Base-by-base conservation (phyloP, 805 yeast genomes). In the Isabelozyma gotoi region DNA sequence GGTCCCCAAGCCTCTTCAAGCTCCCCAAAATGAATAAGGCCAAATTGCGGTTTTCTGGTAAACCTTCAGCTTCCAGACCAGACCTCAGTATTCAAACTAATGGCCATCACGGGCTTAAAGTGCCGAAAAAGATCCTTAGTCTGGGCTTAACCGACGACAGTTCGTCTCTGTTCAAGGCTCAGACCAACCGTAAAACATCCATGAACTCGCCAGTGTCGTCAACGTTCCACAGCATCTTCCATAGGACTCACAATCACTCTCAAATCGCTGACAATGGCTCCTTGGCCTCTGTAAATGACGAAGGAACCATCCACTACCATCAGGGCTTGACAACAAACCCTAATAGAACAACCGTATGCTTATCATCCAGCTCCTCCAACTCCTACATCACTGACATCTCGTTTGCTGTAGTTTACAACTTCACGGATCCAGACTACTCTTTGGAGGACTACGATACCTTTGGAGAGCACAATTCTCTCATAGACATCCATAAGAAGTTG, bases 351-450 rank as follows among this genome's bases (percentile, higher is more conserved):
- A 45, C 58, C 3, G 45, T 66, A n/a, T 50, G 58, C 6, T 49
- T 67, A 19, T 65, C 71, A 2, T 66, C 71, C 5, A 64, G 60
- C 43, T 66, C 57, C 43, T 65, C 71, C 24, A 67, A 66, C 46
- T 65, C 71, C 6, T 47, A 43, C 16, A 55, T 67, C 17, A 44
- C 67, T 0, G 71, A 67, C 41, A 42, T 55, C 2, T 52, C 53
- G 31, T 57, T 61, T 40, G 73, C 70, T 5, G 47, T 54, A 47
- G 49, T 62, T 3, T 66, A 60, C 51, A 65, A 63, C 29, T 67
- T 66, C 48, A 64, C 71, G 0, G 62, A 65, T 37, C 64, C 68
- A 0, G 62, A 56, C 29, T 63, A 54, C 45, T 39, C 59, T 1
- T 31, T 54, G 5, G 71, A 65, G 12, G 63, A 57, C 11, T 18